Conservation (phyloP, 805 yeast species). For the Candida xiaguanensis region DNA sequence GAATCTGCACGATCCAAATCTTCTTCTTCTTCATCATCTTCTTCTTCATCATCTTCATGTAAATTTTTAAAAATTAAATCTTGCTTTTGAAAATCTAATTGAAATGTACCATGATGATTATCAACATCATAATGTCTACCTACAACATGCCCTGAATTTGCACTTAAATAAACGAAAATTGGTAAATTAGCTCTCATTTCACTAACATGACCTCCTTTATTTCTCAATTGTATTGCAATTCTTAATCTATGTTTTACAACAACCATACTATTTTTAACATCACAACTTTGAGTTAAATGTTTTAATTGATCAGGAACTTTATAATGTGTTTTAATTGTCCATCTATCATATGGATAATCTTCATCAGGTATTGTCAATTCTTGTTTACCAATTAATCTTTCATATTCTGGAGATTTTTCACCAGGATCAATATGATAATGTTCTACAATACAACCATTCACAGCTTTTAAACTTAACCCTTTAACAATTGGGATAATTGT, state of each 20-base stretch:
- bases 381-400: conserved; percentile 27
- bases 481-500: conserved; percentile 46
- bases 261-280: conserved; percentile 36
- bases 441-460: conserved; percentile 22
- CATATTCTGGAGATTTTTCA: conserved; percentile 39
- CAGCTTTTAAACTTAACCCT: conserved; percentile 31
- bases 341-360: conserved; percentile 32
- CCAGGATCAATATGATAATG: conserved; percentile 28
- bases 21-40: conserved; percentile 11
- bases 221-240: conserved; percentile 41
- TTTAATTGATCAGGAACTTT: conserved; percentile 38
- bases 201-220: conserved; percentile 48
- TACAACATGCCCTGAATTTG: conserved; percentile 33
- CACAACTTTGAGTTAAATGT: conserved; percentile 43
- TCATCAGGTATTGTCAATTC: conserved; percentile 18
- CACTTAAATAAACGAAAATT: conserved; percentile 38
- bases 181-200: conserved; percentile 54
- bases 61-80: conserved; percentile 25
- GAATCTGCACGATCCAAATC: conserved; percentile 23
- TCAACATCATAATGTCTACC: conserved; percentile 33
- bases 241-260: conserved; percentile 45
- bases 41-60: conserved; percentile 2
- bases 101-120: conserved; percentile 22
- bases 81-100: conserved; percentile 16
- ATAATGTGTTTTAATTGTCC: conserved; percentile 42